Base-by-base conservation (phyloP, 2,329 filamentous ascomycete species). In the Exophiala sideris region DNA sequence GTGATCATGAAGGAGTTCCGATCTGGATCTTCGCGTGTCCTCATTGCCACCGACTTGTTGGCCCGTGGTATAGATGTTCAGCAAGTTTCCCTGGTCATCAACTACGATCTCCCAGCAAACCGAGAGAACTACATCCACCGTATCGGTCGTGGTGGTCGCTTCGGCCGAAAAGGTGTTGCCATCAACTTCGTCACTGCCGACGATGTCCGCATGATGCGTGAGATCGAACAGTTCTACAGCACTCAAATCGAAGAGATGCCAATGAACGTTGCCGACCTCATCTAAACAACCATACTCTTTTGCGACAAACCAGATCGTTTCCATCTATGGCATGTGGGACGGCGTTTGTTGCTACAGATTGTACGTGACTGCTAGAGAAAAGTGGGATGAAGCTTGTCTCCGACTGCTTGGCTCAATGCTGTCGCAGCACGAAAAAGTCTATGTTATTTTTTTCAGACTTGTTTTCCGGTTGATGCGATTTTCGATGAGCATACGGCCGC, bases 1-100 rank as follows among this genome's bases (percentile, higher is more conserved):
- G 83, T 95, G 72, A 99, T 99, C 77, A 99, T 99, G 94, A 96
- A 99, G 86, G 94, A 99, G 82, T 99, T 99, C 88, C 91, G 94
- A 70, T 96, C 91, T 66, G 94, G 94, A 65, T 96, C 91, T 73
- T 96, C 91, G 64, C 91, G 94, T 87, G 94, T 99, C 66, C 83
- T 99, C 71, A 99, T 99, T 71, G 91, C 94, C 76, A 99, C 94
- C 64, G 94, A 99, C 73, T 84, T 99, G 62, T 83, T 96, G 74
- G 94, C 94, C 73, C 92, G 94, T 88, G 94, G 94, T 87, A 99
- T 99, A 78, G 94, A 99, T 77, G 94, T 99, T 70, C 94, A 99
- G 83, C 94, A 99, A 81, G 94, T 99, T 60, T 96, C 92, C 57
- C 83, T 99, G 73, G 94, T 99, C 80, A 99, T 99, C 85, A 99